These are phyloP conservation scores for Aureobasidium namibiae DNA, from an alignment of 2,329 filamentous ascomycete genomes.

Conservation along the genomic window DNA sequence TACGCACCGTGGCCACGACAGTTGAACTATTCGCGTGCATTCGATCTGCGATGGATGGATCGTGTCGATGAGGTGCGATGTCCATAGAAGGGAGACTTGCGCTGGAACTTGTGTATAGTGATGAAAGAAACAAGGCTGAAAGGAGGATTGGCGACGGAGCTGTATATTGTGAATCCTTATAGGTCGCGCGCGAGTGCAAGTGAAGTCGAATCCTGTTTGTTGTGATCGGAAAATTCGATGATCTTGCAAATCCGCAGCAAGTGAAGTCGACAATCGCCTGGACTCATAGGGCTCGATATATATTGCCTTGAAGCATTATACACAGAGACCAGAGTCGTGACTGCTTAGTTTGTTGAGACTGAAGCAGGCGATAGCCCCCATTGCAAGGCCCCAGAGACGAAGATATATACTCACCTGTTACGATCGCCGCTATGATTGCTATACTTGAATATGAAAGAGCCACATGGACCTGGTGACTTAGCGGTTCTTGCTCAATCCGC, in stretches of 20 bases:
- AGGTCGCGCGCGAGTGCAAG: no score
- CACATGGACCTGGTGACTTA: no score
- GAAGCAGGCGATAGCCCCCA: background rate
- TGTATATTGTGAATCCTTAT: no score
- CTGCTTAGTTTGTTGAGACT: background rate
- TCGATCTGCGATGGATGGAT: background rate
- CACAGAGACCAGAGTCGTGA: background rate
- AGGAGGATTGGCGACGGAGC: no score
- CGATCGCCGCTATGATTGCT: no score
- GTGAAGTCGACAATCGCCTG: background rate
- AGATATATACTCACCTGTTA: no score
- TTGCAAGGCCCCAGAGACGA: no score
- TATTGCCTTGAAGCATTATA: background rate
- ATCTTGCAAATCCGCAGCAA: background rate
- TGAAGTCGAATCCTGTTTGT: background rate
- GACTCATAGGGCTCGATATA: background rate
- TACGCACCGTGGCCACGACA: background rate
- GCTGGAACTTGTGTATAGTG: background rate
- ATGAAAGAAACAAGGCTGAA: no score
- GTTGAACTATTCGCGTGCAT: background rate
- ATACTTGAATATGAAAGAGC: no score
- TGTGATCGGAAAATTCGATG: background rate
- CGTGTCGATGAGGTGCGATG: no score
- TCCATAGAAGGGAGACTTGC: background rate
- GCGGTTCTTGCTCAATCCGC: no score